phyloP scores from a whole-genome alignment of 176 grass and related monocot species.

The Oropetium thomaeum region DNA sequence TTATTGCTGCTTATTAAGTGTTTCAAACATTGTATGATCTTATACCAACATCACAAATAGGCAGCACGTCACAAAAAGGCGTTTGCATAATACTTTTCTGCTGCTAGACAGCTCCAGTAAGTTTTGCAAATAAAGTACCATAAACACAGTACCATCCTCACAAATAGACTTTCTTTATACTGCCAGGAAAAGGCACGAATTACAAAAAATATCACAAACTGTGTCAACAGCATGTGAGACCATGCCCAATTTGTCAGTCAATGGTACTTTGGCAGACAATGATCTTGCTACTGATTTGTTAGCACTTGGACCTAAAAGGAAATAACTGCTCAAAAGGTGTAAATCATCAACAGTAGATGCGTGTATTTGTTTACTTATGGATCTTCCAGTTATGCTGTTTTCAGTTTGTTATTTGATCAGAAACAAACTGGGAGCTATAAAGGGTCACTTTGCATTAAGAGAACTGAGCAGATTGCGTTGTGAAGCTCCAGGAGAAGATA shows the following conservation, averaged over 20 bases:
- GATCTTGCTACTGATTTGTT: background rate
- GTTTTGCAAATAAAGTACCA: background rate
- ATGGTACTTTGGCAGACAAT: background rate
- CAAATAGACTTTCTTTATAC: background rate
- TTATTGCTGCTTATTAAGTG: background rate
- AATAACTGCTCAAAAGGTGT: slow-evolving; percentile 11
- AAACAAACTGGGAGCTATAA: background rate
- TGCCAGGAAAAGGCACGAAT: background rate
- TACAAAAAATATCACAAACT: background rate
- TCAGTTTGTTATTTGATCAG: background rate
- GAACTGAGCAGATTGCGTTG: background rate
- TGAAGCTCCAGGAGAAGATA: background rate
- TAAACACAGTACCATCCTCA: background rate
- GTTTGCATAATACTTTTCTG: slow-evolving; percentile 7
- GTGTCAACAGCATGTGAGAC: background rate
- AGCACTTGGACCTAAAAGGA: background rate
- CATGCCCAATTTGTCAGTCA: background rate
- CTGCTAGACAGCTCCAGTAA: background rate
- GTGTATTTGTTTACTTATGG: background rate
- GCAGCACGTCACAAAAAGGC: background rate
- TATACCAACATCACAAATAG: background rate
- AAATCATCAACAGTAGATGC: background rate
- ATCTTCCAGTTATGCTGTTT: background rate
- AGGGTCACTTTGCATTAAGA: background rate
- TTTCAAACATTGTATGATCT: slow-evolving; percentile 11